phyloP scores from a whole-genome alignment of 208 protist genomes.

The Leishmania major region DNA sequence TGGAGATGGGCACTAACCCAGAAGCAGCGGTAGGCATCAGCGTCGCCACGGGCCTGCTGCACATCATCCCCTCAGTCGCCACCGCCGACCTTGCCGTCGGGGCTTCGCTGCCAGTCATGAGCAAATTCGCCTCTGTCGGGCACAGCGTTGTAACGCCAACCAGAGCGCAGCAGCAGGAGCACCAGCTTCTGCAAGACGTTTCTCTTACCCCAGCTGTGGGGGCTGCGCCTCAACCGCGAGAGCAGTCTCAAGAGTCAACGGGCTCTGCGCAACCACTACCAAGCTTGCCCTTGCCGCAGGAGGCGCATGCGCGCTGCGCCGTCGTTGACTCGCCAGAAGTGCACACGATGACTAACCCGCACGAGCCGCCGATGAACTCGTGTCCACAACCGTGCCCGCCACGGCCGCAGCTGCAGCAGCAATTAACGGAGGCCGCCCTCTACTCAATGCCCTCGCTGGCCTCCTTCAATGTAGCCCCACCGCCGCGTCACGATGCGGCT shows the following conservation, averaged over 20 bases:
- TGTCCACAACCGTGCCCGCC: neutral
- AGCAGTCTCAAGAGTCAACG: neutral
- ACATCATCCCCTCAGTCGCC: constrained; percentile 48
- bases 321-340: neutral
- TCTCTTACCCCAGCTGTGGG: neutral
- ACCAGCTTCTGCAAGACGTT: neutral
- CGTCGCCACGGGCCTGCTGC: constrained; percentile 73
- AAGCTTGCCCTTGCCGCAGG: neutral
- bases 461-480: neutral
- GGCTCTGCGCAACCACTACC: neutral
- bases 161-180: neutral
- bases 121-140: constrained; percentile 14
- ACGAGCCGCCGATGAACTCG: neutral
- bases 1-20: constrained; percentile 59
- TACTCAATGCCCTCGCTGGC: neutral
- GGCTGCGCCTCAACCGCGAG: neutral
- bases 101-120: constrained; percentile 33
- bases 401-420: neutral
- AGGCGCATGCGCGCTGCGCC: no score
- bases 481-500: neutral
- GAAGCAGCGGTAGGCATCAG: constrained; percentile 67
- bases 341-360: neutral
- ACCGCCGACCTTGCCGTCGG: neutral
- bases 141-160: neutral
- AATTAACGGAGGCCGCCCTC: neutral